phyloP scores from a whole-genome alignment of 106 monocot genomes.

The Dendrobium chrysotoxum region DNA sequence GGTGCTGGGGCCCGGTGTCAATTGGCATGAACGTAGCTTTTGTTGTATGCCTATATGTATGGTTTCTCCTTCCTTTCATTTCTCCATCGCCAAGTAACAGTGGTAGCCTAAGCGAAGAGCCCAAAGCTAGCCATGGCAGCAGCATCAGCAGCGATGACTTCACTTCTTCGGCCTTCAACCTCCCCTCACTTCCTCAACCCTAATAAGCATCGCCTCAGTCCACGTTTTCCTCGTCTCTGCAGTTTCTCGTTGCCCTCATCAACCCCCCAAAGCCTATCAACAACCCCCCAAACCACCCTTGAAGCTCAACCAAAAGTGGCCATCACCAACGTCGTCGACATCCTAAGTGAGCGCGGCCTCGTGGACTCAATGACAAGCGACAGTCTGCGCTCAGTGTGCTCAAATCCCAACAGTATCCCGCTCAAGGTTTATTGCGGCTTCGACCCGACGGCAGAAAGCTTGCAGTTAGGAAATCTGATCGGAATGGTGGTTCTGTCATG shows the following conservation, averaged over 20 bases:
- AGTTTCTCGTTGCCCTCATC: constrained; percentile 10
- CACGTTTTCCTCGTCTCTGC: constrained; percentile 5
- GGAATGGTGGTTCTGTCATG: constrained; percentile 80
- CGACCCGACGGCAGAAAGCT: constrained; percentile 92
- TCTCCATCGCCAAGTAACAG: no score
- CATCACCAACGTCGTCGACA: constrained; percentile 42
- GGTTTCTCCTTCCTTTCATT: no score
- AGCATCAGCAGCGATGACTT: constrained; percentile 6
- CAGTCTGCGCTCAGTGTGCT: constrained; percentile 30
- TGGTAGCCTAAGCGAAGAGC: no score
- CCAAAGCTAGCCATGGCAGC: not conserved
- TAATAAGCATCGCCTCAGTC: constrained; percentile 14
- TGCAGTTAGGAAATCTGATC: constrained; percentile 84
- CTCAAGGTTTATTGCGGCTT: constrained; percentile 87
- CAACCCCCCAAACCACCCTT: not conserved
- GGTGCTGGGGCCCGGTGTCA: no score
- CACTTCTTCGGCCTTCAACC: constrained; percentile 16
- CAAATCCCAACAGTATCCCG: constrained; percentile 9
- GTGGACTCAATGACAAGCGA: constrained; percentile 71
- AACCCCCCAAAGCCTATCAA: not conserved
- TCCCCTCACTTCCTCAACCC: constrained; percentile 8
- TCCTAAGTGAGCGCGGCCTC: constrained; percentile 70
- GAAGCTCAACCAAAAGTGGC: not conserved
- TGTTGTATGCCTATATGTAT: no score
- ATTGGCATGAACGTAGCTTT: no score